Conservation (phyloP, 2,329 filamentous ascomycete genomes). For the Coleophoma crateriformis region DNA sequence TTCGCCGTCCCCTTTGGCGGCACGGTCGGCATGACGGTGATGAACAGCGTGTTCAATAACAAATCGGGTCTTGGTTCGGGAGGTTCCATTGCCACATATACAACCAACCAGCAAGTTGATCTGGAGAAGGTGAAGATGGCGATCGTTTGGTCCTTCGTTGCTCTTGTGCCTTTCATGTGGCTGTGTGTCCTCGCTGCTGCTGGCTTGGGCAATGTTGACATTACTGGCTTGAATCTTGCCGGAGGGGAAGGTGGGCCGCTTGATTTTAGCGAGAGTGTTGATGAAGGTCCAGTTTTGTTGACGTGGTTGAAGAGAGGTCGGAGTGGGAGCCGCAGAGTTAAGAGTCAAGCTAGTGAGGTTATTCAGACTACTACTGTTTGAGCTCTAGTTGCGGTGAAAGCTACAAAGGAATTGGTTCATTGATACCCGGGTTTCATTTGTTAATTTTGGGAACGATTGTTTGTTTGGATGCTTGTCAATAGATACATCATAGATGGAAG, state of each 20-base stretch:
- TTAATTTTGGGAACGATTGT: no score
- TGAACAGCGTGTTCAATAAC: constrained; percentile 65
- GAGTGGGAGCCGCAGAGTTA: background rate
- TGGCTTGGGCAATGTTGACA: constrained; percentile 39
- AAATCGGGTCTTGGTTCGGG: constrained; percentile 26
- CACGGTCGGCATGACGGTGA: constrained; percentile 57
- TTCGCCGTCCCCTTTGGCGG: constrained; percentile 59
- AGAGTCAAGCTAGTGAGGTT: no score
- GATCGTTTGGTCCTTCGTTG: constrained; percentile 58
- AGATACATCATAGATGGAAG: no score
- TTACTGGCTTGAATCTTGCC: background rate
- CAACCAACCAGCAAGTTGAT: constrained; percentile 27
- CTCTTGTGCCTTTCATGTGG: constrained; percentile 52
- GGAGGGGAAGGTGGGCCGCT: background rate
- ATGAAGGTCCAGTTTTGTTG: background rate
- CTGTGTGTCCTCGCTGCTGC: constrained; percentile 34
- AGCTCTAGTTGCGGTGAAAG: no score
- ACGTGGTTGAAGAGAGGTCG: background rate
- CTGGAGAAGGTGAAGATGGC: constrained; percentile 43
- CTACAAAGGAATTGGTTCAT: no score
- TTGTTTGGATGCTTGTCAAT: no score
- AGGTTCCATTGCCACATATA: constrained; percentile 28
- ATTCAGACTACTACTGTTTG: no score
- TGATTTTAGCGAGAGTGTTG: background rate
- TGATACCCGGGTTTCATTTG: no score